Evolutionary conservation across 768 basidiomycete species (phyloP).

Genomic region (Brasilioporus rufonigricans): DNA sequence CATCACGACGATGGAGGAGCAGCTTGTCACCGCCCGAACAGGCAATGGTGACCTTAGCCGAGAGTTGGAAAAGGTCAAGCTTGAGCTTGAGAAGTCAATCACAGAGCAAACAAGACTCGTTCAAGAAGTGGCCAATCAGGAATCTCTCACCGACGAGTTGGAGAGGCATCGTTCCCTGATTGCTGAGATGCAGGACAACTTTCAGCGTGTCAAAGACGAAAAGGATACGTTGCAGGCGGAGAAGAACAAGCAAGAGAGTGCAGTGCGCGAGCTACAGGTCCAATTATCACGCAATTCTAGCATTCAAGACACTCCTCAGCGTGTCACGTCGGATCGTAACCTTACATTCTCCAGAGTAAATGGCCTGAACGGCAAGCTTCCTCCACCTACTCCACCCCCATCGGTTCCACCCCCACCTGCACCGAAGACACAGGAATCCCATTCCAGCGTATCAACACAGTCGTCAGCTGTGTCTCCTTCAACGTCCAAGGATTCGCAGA

Average conservation of each 20-base stretch:
- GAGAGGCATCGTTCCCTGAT: conserved; percentile 75
- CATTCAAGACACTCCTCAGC: conserved; percentile 43
- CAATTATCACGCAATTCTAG: conserved; percentile 59
- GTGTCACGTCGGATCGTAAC: conserved; percentile 51
- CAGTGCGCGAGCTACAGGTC: conserved; percentile 78
- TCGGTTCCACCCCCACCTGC: conserved; percentile 84
- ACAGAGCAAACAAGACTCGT: conserved; percentile 60
- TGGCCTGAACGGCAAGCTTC: conserved; percentile 70
- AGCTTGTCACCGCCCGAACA: conserved; percentile 40
- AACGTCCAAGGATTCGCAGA: conserved; percentile 67
- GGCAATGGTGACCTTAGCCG: conserved; percentile 43
- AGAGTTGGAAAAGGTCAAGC: conserved; percentile 47
- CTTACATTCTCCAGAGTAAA: conserved; percentile 55
- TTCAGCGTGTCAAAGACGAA: conserved; percentile 80
- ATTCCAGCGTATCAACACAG: conserved; percentile 59
- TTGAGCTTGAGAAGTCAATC: conserved; percentile 57
- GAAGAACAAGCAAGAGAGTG: conserved; percentile 61
- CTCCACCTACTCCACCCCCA: conserved; percentile 79
- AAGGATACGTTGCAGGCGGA: conserved; percentile 75
- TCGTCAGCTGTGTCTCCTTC: conserved; percentile 54
- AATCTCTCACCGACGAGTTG: conserved; percentile 71
- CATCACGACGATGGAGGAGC: conserved; percentile 48
- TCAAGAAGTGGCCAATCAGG: conserved; percentile 71
- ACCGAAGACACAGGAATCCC: conserved; percentile 53
- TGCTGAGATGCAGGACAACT: conserved; percentile 72